phyloP scores from a whole-genome alignment of 768 basidiomycete genomes.

The Leucocoprinus leucothites region DNA sequence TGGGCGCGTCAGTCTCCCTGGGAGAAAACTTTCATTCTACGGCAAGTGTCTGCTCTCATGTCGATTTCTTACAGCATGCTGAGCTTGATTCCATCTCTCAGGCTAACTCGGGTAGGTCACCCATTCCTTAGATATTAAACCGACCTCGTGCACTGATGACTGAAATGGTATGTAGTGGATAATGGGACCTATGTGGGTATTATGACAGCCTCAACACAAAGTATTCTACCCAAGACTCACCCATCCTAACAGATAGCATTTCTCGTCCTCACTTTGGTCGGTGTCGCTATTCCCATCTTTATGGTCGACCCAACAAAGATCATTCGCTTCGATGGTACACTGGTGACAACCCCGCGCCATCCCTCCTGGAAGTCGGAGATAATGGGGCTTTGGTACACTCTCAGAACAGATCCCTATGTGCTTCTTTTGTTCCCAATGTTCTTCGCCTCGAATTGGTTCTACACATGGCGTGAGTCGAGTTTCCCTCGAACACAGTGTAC shows the following conservation, averaged over 20 bases:
- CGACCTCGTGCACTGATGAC: background rate
- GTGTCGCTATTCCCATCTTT: slow-evolving; percentile 58
- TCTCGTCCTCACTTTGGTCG: slow-evolving; percentile 68
- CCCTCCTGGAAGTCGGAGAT: slow-evolving; percentile 79
- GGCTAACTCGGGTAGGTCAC: slow-evolving; percentile 36
- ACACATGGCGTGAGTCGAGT: slow-evolving; percentile 66
- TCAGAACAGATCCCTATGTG: slow-evolving; percentile 69
- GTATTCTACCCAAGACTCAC: background rate
- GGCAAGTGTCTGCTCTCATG: slow-evolving; percentile 31
- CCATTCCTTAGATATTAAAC: background rate
- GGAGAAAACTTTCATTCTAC: slow-evolving; percentile 64
- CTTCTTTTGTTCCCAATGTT: slow-evolving; percentile 82
- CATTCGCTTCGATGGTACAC: slow-evolving; percentile 71
- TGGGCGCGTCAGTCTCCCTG: slow-evolving; percentile 72
- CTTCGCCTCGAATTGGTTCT: slow-evolving; percentile 81
- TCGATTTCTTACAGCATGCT: background rate
- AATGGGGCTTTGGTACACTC: slow-evolving; percentile 61
- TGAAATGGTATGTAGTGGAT: slow-evolving; percentile 36
- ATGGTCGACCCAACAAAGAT: slow-evolving; percentile 73
- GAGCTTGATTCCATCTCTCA: background rate
- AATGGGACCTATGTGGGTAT: slow-evolving; percentile 71
- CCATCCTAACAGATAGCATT: slow-evolving; percentile 57
- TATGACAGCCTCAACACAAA: background rate
- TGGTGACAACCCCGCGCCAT: slow-evolving; percentile 55
- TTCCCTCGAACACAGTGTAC: background rate